A percentile compares a stretch with the other conserved stretches of the same genome.
These are phyloP conservation scores for Cajanus cajan DNA, from an alignment of 306 rosid species.

Conservation along the genomic window DNA sequence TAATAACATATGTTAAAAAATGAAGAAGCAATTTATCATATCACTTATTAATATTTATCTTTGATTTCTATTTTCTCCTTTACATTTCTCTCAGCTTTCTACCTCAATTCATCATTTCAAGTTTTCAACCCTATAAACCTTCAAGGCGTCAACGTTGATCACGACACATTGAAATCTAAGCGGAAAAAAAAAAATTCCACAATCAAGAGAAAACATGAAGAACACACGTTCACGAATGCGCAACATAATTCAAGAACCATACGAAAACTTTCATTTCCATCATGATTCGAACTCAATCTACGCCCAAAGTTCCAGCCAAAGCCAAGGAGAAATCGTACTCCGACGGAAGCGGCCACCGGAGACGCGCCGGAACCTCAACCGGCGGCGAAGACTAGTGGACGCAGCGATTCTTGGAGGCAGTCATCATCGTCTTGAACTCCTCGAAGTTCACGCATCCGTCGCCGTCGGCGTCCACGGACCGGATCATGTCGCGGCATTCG, in stretches of 20 bases:
- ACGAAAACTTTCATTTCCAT: neutral
- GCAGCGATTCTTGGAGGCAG: neutral
- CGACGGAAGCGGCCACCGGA: neutral
- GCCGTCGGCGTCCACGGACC: slow-evolving; percentile 71
- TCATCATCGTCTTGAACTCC: slow-evolving; percentile 87
- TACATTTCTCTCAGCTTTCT: too few species aligned
- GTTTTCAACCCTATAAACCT: neutral
- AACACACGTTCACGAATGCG: neutral
- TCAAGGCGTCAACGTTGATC: neutral
- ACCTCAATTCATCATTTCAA: too few species aligned
- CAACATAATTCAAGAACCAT: neutral
- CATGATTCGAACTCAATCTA: neutral
- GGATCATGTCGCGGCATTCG: slow-evolving; percentile 69
- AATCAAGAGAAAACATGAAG: neutral
- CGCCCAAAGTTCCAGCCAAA: neutral
- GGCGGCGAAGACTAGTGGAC: slow-evolving; percentile 8
- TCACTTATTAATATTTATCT: too few species aligned
- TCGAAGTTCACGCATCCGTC: slow-evolving; percentile 75
- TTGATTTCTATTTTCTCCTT: too few species aligned
- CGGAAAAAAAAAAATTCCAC: neutral
- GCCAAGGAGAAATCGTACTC: neutral
- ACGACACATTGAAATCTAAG: neutral
- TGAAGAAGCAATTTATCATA: too few species aligned
- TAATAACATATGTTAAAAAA: too few species aligned
- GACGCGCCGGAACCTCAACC: neutral